A percentile compares a stretch with the other conserved stretches of the same genome.
Evolutionary conservation across 108 stramenopile genomes (phyloP).

Genomic region (Cylindrotheca fusiformis): DNA sequence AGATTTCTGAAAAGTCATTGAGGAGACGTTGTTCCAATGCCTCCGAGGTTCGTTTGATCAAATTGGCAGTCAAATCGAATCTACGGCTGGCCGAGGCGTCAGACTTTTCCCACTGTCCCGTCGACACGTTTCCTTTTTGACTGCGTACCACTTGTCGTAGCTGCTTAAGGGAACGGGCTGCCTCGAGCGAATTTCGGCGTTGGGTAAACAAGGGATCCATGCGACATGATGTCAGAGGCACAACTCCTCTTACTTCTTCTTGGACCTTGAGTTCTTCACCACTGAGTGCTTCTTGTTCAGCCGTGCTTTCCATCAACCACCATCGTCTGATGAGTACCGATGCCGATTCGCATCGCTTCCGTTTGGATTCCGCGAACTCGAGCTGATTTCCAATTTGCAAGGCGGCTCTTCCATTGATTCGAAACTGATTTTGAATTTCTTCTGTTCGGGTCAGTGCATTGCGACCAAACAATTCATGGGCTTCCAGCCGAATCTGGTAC

Average conservation of each 20-base stretch:
- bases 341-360: conserved; percentile 75
- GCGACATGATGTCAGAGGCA: conserved; percentile 57
- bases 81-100: conserved; percentile 45
- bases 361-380: conserved; percentile 79
- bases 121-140: conserved; percentile 47
- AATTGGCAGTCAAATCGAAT: conserved; percentile 72
- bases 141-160: conserved; percentile 76
- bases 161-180: conserved; percentile 61
- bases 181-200: conserved; percentile 70
- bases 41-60: conserved; percentile 66
- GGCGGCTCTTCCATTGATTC: conserved; percentile 74
- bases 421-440: conserved; percentile 77
- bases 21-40: conserved; percentile 71
- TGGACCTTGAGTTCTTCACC: conserved; percentile 63
- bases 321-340: conserved; percentile 74
- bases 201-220: conserved; percentile 80
- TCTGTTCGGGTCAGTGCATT: conserved; percentile 57
- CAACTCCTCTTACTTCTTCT: conserved; percentile 68
- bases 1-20: conserved; percentile 65
- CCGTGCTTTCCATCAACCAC: conserved; percentile 86
- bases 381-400: conserved; percentile 80
- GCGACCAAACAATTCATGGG: conserved; percentile 64
- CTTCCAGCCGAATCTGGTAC: conserved; percentile 79
- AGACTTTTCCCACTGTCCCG: conserved; percentile 9
- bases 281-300: conserved; percentile 68